Conservation (phyloP, 1,284 basidiomycete species). For the Ganoderma sinense region DNA sequence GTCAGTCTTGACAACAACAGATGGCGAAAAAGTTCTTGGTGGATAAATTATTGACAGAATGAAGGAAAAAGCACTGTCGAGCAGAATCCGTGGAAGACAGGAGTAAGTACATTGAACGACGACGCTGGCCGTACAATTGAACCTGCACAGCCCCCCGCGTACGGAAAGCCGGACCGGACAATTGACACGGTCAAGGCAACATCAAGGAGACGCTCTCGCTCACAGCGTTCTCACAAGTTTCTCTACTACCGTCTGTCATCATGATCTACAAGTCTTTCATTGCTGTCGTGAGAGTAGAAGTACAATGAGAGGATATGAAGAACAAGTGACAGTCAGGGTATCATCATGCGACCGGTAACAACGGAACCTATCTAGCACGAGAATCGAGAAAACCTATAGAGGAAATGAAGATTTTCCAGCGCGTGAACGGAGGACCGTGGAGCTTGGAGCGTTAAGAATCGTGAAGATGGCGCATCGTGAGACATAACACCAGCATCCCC, state of each 20-base stretch:
- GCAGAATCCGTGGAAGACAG: too few relatives aligned
- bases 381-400: neutral
- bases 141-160: too few relatives aligned
- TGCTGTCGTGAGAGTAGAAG: neutral
- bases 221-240: neutral
- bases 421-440: neutral
- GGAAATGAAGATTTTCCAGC: neutral
- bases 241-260: too few relatives aligned
- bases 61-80: neutral
- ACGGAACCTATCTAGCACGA: neutral
- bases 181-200: too few relatives aligned
- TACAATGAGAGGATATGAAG: neutral
- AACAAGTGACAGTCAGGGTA: neutral
- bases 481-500: neutral
- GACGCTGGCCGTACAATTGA: too few relatives aligned
- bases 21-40: neutral
- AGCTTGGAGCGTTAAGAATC: neutral
- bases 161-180: too few relatives aligned
- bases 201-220: too few relatives aligned
- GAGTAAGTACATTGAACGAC: too few relatives aligned
- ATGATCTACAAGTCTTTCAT: neutral
- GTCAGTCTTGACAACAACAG: neutral
- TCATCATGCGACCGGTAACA: neutral
- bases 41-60: neutral
- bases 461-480: neutral